Evolutionary conservation across 2,329 filamentous ascomycete species (phyloP), one percentile per base, ranked within the genome.

Genomic region (Pseudogymnoascus sp.): DNA sequence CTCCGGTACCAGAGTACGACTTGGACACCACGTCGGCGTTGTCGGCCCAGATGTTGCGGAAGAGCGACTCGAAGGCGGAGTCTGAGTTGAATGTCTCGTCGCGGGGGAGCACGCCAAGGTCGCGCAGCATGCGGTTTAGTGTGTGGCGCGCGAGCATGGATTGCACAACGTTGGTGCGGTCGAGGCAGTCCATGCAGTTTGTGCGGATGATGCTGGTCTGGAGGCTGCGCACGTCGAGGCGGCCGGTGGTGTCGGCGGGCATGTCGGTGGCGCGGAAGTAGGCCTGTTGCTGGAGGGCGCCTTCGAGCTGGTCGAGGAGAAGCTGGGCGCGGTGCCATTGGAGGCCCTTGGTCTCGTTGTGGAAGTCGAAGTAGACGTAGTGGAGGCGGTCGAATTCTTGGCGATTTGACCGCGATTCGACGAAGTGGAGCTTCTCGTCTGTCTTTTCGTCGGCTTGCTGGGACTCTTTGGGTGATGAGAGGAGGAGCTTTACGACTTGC

Each of bases 101-200:
- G 25, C 85, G 83, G 61, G 84, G 77, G 70, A 97, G 83, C 61
- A 97, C 78, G 37, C 92, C 92, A 3, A 91, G 78, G 69, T 97
- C 93, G 66, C 87, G 84, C 63, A 99, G 85, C 79, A 96, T 94
- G 67, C 92, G 88, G 66, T 92, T 92, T 42, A 99, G 80, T 12
- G 91, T 90, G 84, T 87, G 92, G 61, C 93, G 88, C 8, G 90
- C 94, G 64, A 99, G 84, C 89, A 97, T 96, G 75, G 91, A 96
- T 77, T 99, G 94, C 3, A 99, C 91, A 5, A 99, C 92, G 70
- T 99, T 99, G 62, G 94, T 99, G 62, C 94, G 89, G 76, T 99
- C 94, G 12, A 99, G 84, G 69, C 95, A 99, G 76, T 99, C 94
- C 94, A 99, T 99, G 78, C 94, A 99, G 75, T 99, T 99, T 40